A percentile compares a stretch with the other conserved stretches of the same genome.
These are phyloP conservation scores for Neopestalotiopsis rosae DNA, from an alignment of 2,329 filamentous ascomycete genomes.

Conservation along the genomic window DNA sequence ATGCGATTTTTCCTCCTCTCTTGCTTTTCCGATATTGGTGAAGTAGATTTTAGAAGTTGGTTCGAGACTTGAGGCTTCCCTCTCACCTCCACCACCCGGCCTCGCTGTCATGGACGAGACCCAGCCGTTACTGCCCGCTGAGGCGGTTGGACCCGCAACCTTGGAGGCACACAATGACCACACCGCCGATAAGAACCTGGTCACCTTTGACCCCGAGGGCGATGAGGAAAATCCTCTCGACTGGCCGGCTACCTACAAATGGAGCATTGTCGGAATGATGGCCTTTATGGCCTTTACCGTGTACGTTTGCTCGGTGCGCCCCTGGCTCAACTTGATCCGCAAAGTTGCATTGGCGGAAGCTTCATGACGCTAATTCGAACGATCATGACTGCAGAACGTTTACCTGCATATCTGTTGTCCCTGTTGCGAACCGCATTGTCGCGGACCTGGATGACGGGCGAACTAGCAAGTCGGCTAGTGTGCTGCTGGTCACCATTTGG, in stretches of 20 bases:
- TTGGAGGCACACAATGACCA: constrained; percentile 24
- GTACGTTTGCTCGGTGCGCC: constrained; percentile 36
- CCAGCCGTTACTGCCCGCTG: constrained; percentile 35
- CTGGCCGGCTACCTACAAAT: constrained; percentile 59
- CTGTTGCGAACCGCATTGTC: constrained; percentile 57
- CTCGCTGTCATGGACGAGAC: constrained; percentile 39
- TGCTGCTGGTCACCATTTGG: constrained; percentile 73
- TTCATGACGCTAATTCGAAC: background rate
- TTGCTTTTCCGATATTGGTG: background rate
- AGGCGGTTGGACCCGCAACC: constrained; percentile 27
- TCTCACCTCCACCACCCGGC: too few relatives aligned
- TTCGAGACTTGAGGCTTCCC: too few relatives aligned
- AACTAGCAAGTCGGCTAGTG: constrained; percentile 51
- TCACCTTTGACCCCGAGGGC: constrained; percentile 51
- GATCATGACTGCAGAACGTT: constrained; percentile 50
- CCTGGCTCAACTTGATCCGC: too few relatives aligned
- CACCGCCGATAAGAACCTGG: constrained; percentile 33
- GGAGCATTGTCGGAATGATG: constrained; percentile 57
- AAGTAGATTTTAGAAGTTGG: background rate
- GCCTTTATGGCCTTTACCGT: constrained; percentile 62
- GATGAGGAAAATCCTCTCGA: constrained; percentile 58
- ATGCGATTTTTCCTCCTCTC: background rate
- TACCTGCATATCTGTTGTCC: constrained; percentile 61
- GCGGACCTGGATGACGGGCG: constrained; percentile 47
- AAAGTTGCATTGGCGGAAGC: too few relatives aligned